Evolutionary conservation across 2,329 filamentous ascomycete genomes (phyloP).

Genomic region (Coniochaeta sp.): DNA sequence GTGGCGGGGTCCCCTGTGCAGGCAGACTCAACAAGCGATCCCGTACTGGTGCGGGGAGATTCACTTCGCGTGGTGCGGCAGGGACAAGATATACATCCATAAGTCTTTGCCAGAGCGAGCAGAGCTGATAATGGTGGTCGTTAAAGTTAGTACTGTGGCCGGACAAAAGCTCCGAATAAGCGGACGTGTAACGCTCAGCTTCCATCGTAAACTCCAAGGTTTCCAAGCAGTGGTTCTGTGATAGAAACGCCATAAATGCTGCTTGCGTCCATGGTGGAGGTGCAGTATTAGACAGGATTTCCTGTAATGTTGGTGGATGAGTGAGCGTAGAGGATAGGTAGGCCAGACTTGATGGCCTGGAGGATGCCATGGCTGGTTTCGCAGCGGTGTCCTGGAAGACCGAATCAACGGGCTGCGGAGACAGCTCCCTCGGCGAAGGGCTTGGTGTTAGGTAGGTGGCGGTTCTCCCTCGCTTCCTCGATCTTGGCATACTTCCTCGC

Average conservation of each 20-base stretch:
- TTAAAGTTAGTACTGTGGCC: slow-evolving; percentile 29
- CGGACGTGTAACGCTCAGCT: slow-evolving; percentile 71
- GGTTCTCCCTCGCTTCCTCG: slow-evolving; percentile 1
- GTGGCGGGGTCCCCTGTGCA: slow-evolving; percentile 52
- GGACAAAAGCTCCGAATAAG: slow-evolving; percentile 36
- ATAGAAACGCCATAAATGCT: slow-evolving; percentile 94
- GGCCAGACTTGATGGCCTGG: slow-evolving; percentile 41
- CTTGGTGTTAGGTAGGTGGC: background rate
- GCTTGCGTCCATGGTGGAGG: slow-evolving; percentile 83
- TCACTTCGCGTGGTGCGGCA: slow-evolving; percentile 80
- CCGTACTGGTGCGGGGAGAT: slow-evolving; percentile 78
- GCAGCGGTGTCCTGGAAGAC: background rate
- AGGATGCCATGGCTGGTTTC: slow-evolving; percentile 31
- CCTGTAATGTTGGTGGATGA: slow-evolving; percentile 54
- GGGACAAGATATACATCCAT: slow-evolving; percentile 86
- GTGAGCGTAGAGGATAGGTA: slow-evolving; percentile 20
- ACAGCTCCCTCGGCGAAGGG: background rate
- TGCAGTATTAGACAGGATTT: slow-evolving; percentile 82
- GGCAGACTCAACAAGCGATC: slow-evolving; percentile 67
- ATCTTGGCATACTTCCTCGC: background rate
- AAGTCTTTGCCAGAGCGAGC: slow-evolving; percentile 78
- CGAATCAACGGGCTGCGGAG: background rate
- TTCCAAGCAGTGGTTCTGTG: slow-evolving; percentile 94
- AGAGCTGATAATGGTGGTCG: slow-evolving; percentile 57
- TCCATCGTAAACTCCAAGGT: slow-evolving; percentile 96